Conservation (phyloP, 202 grass and related monocot genomes). For the Panicum virgatum region DNA sequence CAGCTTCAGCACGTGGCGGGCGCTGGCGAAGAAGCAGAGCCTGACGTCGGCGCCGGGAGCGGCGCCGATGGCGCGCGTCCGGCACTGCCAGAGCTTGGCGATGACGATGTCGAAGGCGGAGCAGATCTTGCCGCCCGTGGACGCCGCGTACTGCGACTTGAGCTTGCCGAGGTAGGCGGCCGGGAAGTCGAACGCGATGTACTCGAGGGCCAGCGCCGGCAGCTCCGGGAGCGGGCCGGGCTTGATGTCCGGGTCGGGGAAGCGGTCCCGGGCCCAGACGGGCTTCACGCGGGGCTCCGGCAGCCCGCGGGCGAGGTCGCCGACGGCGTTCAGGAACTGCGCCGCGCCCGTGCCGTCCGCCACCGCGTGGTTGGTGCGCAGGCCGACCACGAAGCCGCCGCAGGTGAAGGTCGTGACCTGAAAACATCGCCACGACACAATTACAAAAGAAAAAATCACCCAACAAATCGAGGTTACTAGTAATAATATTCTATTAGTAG, state of each 20-base stretch:
- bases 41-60: slow-evolving; percentile 37
- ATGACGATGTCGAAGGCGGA: slow-evolving; percentile 82
- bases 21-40: slow-evolving; percentile 93
- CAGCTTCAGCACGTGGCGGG: slow-evolving; percentile 72
- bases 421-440: background rate
- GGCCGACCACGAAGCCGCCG: slow-evolving; percentile 85
- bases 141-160: slow-evolving; percentile 62
- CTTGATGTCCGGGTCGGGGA: slow-evolving; percentile 75
- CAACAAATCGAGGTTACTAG: background rate
- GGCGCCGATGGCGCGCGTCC: slow-evolving; percentile 46
- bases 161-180: slow-evolving; percentile 53
- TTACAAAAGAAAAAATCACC: background rate
- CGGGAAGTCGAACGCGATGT: slow-evolving; percentile 76
- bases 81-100: slow-evolving; percentile 88
- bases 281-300: slow-evolving; percentile 67
- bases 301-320: slow-evolving; percentile 80
- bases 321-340: slow-evolving; percentile 81
- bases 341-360: slow-evolving; percentile 85
- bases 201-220: slow-evolving; percentile 64
- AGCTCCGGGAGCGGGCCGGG: slow-evolving; percentile 86
- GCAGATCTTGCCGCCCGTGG: slow-evolving; percentile 59
- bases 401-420: slow-evolving; percentile 91
- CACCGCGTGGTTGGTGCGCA: slow-evolving; percentile 86
- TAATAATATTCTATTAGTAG: too few relatives aligned
- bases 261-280: slow-evolving; percentile 65